phyloP scores from a whole-genome alignment of 2,329 filamentous ascomycete species.

The Gliomastix tumulicola region DNA sequence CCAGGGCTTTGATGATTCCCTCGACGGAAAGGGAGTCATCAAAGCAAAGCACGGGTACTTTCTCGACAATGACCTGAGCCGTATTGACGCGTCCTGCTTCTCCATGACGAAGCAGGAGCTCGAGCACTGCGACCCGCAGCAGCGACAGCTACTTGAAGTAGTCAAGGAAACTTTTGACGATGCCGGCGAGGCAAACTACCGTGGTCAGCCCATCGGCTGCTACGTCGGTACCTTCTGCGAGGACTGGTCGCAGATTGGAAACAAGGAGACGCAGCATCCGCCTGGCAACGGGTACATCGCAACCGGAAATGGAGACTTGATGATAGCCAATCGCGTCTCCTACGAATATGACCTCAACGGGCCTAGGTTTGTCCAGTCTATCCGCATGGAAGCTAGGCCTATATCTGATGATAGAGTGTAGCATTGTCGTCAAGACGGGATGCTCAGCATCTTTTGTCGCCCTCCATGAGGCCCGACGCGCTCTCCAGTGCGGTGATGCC shows the following conservation, averaged over 20 bases:
- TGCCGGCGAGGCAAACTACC: constrained; percentile 5
- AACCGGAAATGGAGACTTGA: constrained; percentile 3
- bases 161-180: constrained; percentile 30
- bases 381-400: too few relatives aligned
- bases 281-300: constrained; percentile 10
- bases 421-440: constrained; percentile 1
- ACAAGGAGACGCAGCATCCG: constrained; percentile 12
- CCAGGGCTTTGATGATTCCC: constrained; percentile 4
- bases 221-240: constrained; percentile 24
- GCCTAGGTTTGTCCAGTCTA: too few relatives aligned
- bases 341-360: background rate
- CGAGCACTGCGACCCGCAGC: background rate
- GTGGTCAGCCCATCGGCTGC: constrained; percentile 20
- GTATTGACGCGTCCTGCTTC: constrained; percentile 28
- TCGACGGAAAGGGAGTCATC: constrained; percentile 16
- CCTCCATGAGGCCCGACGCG: constrained; percentile 1
- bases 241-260: constrained; percentile 18
- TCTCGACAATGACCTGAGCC: constrained; percentile 27
- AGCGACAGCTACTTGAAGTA: constrained; percentile 7
- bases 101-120: constrained; percentile 17
- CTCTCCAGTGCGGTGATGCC: constrained; percentile 1
- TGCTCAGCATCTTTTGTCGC: constrained; percentile 2
- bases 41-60: constrained; percentile 21
- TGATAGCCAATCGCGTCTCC: background rate
- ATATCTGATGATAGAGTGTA: too few relatives aligned